phyloP scores from a whole-genome alignment of 1,139 yeast species.

The Sugiyamaella novakii region DNA sequence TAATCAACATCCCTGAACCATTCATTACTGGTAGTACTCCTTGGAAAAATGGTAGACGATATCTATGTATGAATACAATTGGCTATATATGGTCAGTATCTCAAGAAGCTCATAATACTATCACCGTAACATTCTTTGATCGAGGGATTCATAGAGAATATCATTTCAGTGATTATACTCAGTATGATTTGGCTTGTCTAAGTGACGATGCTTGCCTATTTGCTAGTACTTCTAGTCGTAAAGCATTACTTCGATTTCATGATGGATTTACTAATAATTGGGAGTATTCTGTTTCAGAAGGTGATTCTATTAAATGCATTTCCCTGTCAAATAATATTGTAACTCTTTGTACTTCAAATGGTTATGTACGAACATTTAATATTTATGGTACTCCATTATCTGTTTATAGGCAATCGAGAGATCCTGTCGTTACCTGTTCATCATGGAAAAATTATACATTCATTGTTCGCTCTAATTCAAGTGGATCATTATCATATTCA shows the following conservation, averaged over 20 bases:
- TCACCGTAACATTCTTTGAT: conserved; percentile 88
- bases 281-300: conserved; percentile 45
- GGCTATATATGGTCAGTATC: conserved; percentile 85
- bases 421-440: conserved; percentile 58
- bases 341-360: conserved; percentile 58
- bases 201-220: conserved; percentile 66
- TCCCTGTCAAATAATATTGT: conserved; percentile 54
- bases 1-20: conserved; percentile 38
- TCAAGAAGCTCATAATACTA: conserved; percentile 61
- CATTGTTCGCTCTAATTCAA: conserved; percentile 42
- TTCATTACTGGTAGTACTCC: conserved; percentile 87
- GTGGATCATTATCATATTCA: conserved; percentile 39
- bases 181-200: conserved; percentile 76
- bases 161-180: conserved; percentile 75
- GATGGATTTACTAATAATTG: conserved; percentile 42
- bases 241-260: conserved; percentile 40
- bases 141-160: conserved; percentile 76
- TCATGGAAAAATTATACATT: conserved; percentile 52
- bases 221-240: conserved; percentile 45
- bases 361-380: conserved; percentile 58
- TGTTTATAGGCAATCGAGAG: conserved; percentile 50
- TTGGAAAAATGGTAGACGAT: conserved; percentile 69
- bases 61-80: conserved; percentile 74
- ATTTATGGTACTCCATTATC: conserved; percentile 58
- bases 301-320: conserved; percentile 54